A percentile compares a stretch with the other conserved stretches of the same genome.
phyloP scores from a whole-genome alignment of 208 protist genomes.

The Acanthamoeba triangularis region DNA sequence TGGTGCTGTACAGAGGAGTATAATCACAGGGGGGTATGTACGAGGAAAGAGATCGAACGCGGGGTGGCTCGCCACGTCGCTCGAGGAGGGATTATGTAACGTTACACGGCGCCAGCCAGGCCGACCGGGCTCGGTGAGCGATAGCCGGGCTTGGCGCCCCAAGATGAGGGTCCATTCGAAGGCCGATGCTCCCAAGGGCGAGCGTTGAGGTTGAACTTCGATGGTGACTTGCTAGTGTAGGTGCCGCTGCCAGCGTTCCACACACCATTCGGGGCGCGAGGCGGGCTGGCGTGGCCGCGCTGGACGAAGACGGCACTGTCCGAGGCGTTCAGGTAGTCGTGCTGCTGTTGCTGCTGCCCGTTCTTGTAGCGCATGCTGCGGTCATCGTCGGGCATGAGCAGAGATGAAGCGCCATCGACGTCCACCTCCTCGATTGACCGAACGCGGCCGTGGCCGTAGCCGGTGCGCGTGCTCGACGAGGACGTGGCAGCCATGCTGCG shows the following conservation, averaged over 20 bases:
- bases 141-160: background rate
- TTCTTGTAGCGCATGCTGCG: background rate
- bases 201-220: background rate
- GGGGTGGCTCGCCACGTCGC: too few relatives aligned
- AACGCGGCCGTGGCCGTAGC: background rate
- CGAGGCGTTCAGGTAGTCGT: background rate
- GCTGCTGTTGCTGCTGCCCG: background rate
- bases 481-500: background rate
- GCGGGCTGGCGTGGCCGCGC: background rate
- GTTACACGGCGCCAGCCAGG: background rate
- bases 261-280: background rate
- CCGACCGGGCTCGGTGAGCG: background rate
- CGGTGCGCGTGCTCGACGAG: background rate
- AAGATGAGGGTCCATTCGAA: background rate
- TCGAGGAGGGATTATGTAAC: background rate
- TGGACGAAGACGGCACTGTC: background rate
- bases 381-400: background rate
- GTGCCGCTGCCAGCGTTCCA: background rate
- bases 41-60: background rate
- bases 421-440: background rate
- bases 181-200: background rate
- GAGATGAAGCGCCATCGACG: background rate
- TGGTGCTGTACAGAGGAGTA: background rate
- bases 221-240: background rate
- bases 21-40: background rate